Conservation (phyloP, 805 yeast species). For the Cyberlindnera meyerae region DNA sequence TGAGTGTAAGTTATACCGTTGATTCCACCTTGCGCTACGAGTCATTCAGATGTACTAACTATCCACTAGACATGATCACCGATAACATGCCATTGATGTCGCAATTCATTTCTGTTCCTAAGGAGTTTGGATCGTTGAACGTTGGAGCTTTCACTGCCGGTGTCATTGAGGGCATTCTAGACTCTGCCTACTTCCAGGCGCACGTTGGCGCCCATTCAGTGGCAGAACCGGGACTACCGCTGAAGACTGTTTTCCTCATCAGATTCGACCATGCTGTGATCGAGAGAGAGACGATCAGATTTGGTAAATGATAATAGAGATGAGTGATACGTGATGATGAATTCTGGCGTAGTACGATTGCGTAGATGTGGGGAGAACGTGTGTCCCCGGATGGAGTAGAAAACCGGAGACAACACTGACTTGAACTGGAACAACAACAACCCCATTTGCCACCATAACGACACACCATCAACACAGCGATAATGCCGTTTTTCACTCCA, state of each 20-base stretch:
- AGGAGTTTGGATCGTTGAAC: slow-evolving; percentile 70
- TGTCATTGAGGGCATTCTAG: slow-evolving; percentile 75
- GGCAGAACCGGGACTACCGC: slow-evolving; percentile 52
- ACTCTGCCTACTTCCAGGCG: slow-evolving; percentile 66
- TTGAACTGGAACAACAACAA: too few relatives aligned
- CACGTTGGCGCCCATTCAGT: slow-evolving; percentile 80
- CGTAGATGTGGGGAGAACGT: too few relatives aligned
- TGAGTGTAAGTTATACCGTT: slow-evolving; percentile 39
- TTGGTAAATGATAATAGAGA: slow-evolving; percentile 24
- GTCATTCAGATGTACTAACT: too few relatives aligned
- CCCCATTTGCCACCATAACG: too few relatives aligned
- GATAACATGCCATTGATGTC: slow-evolving; percentile 70
- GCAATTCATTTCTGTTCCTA: slow-evolving; percentile 72
- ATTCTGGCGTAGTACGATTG: too few relatives aligned
- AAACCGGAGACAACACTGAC: too few relatives aligned
- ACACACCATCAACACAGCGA: not conserved
- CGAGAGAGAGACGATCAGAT: slow-evolving; percentile 47
- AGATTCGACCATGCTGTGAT: slow-evolving; percentile 59
- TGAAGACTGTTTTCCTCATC: slow-evolving; percentile 70
- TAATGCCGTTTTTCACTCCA: slow-evolving; percentile 41
- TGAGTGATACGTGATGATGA: too few relatives aligned
- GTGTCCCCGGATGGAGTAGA: too few relatives aligned
- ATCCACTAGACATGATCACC: slow-evolving; percentile 44
- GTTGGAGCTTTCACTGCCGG: slow-evolving; percentile 86
- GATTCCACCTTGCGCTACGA: too few relatives aligned